Percentiles rank a stretch among this genome's conserved stretches.
Evolutionary conservation across 2,329 filamentous ascomycete genomes (phyloP).

Genomic region (Penicillium olsonii): DNA sequence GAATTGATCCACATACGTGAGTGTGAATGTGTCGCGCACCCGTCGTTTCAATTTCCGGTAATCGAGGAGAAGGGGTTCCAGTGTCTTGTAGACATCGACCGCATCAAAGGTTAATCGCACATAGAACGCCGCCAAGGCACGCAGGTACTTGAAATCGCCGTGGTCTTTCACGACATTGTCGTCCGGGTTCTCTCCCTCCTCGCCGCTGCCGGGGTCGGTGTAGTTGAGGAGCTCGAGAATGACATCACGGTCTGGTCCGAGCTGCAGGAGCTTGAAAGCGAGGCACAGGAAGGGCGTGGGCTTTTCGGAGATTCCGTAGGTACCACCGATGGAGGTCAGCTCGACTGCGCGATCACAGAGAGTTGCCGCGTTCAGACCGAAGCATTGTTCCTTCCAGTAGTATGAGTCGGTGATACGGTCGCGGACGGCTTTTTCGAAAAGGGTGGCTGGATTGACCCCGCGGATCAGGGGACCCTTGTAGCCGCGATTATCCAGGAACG

Average conservation of each 20-base stretch:
- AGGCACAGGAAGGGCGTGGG: slow-evolving; percentile 90
- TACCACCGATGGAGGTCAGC: slow-evolving; percentile 82
- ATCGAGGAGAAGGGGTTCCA: slow-evolving; percentile 84
- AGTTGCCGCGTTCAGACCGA: slow-evolving; percentile 80
- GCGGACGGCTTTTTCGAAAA: slow-evolving; percentile 92
- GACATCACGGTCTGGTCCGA: slow-evolving; percentile 77
- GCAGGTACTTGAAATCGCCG: slow-evolving; percentile 71
- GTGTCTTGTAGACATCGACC: slow-evolving; percentile 73
- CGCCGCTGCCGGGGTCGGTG: slow-evolving; percentile 67
- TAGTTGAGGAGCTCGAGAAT: slow-evolving; percentile 77
- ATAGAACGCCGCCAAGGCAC: slow-evolving; percentile 89
- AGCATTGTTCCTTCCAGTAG: slow-evolving; percentile 99
- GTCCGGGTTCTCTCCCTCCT: slow-evolving; percentile 30
- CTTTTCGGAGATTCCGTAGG: slow-evolving; percentile 78
- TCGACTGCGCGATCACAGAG: slow-evolving; percentile 87
- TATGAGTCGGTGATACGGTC: slow-evolving; percentile 94
- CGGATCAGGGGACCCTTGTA: slow-evolving; percentile 75
- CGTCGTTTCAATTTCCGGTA: slow-evolving; percentile 78
- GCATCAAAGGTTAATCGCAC: slow-evolving; percentile 82
- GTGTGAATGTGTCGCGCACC: slow-evolving; percentile 69
- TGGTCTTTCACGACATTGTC: slow-evolving; percentile 35
- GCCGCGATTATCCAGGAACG: slow-evolving; percentile 86
- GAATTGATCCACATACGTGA: slow-evolving; percentile 89
- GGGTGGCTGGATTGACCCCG: slow-evolving; percentile 89
- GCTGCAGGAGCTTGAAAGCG: slow-evolving; percentile 89